These are phyloP conservation scores for Phytophthora foliorum DNA, from an alignment of 352 stramenopile species.

Conservation along the genomic window DNA sequence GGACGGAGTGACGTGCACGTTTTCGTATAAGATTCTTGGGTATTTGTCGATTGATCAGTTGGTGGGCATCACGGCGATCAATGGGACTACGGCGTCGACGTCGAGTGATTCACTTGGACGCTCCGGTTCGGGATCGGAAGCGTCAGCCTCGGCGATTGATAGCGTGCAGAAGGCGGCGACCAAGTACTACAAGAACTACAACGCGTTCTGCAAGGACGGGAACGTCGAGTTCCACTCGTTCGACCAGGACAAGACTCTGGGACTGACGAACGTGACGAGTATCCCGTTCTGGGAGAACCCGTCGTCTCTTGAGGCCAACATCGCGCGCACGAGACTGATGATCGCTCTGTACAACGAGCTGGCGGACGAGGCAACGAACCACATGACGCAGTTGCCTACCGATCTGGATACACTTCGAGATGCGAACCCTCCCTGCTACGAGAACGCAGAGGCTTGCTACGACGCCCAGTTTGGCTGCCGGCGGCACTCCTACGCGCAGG, in stretches of 20 bases:
- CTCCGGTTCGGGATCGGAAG: slow-evolving; percentile 40
- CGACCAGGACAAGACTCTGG: slow-evolving; percentile 59
- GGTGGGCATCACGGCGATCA: slow-evolving; percentile 69
- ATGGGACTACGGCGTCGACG: slow-evolving; percentile 26
- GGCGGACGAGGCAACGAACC: slow-evolving; percentile 26
- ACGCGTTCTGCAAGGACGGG: slow-evolving; percentile 56
- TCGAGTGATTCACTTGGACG: slow-evolving; percentile 40
- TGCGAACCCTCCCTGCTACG: slow-evolving; percentile 68
- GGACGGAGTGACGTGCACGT: slow-evolving; percentile 66
- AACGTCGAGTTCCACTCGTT: slow-evolving; percentile 66
- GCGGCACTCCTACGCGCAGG: slow-evolving; percentile 69
- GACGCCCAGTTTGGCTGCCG: slow-evolving; percentile 60
- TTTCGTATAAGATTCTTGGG: slow-evolving; percentile 67
- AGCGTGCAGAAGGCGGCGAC: slow-evolving; percentile 26
- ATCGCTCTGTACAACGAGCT: slow-evolving; percentile 65
- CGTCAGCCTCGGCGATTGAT: slow-evolving; percentile 12
- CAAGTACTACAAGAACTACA: slow-evolving; percentile 54
- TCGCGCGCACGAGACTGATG: slow-evolving; percentile 56
- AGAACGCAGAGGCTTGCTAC: slow-evolving; percentile 66
- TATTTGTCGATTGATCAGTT: slow-evolving; percentile 73
- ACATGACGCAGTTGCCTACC: slow-evolving; percentile 58
- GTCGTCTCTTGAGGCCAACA: slow-evolving; percentile 60
- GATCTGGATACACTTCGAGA: slow-evolving; percentile 51
- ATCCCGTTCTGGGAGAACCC: slow-evolving; percentile 74
- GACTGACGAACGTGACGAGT: slow-evolving; percentile 52